A percentile compares a stretch with the other conserved stretches of the same genome.
phyloP scores from a whole-genome alignment of 345 rosid genomes.

The Populus davidiana region DNA sequence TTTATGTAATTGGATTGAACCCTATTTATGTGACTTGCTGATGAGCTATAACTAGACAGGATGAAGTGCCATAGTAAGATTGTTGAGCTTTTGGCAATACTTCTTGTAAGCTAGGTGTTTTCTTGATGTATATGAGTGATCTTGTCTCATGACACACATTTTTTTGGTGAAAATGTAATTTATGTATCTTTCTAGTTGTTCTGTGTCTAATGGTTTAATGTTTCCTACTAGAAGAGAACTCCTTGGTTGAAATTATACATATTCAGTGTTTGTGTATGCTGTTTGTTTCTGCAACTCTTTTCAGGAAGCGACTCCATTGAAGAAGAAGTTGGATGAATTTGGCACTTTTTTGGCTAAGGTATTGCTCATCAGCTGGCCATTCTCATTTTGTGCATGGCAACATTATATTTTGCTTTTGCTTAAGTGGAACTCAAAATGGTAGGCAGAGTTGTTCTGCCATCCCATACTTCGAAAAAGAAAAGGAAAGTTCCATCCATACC shows the following conservation, averaged over 20 bases:
- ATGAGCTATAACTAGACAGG: background rate
- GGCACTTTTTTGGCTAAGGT: conserved; percentile 97
- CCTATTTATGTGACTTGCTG: background rate
- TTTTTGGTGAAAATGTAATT: background rate
- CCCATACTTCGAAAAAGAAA: background rate
- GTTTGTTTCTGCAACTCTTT: conserved; percentile 22
- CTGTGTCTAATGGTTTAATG: background rate
- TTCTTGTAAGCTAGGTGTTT: conserved; percentile 1
- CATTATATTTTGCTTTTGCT: background rate
- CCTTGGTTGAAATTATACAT: background rate
- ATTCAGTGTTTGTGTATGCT: background rate
- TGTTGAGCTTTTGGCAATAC: background rate
- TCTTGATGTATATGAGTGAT: background rate
- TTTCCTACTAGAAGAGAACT: background rate
- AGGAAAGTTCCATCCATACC: background rate
- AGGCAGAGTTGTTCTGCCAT: background rate
- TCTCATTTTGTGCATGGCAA: background rate
- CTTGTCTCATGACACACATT: background rate
- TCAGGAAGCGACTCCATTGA: conserved; percentile 94
- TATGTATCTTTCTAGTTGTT: background rate
- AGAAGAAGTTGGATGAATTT: conserved; percentile 97
- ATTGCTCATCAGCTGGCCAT: conserved; percentile 17
- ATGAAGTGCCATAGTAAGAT: conserved; percentile 3
- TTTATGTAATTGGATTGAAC: background rate
- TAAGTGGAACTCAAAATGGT: background rate